Percentiles rank a stretch among this genome's conserved stretches.
phyloP scores from a whole-genome alignment of 1,139 yeast genomes.

The Magnusiomyces sp. region DNA sequence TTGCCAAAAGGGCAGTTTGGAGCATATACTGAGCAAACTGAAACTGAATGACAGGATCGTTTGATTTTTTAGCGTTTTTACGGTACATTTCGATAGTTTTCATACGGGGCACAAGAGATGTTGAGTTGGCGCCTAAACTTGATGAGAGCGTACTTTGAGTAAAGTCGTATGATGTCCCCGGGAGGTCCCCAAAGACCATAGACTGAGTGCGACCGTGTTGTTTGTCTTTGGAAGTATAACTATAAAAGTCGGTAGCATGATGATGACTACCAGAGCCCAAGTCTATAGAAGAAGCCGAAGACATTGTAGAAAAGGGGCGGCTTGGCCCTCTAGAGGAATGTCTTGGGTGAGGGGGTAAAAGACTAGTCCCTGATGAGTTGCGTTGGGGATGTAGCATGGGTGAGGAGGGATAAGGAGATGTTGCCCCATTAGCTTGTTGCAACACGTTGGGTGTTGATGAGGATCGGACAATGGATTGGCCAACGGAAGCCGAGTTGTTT shows the following conservation, averaged over 20 bases:
- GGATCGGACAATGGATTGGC: conserved; percentile 8
- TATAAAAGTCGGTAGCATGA: conserved; percentile 4
- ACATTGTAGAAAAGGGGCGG: conserved; percentile 8
- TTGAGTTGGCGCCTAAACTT: conserved; percentile 27
- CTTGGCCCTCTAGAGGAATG: conserved; percentile 2
- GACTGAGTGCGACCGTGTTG: conserved; percentile 15
- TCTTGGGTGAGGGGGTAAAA: background rate
- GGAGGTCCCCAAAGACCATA: conserved; percentile 20
- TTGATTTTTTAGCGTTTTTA: conserved; percentile 73
- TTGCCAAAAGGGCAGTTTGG: conserved; percentile 57
- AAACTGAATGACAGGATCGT: conserved; percentile 77
- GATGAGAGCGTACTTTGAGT: conserved; percentile 28
- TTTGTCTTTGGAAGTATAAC: background rate
- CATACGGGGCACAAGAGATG: conserved; percentile 58
- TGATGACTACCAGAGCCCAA: conserved; percentile 1
- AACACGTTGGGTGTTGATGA: conserved; percentile 10
- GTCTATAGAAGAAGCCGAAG: conserved; percentile 11
- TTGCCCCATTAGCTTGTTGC: background rate
- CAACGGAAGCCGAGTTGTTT: conserved; percentile 2
- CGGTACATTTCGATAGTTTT: conserved; percentile 83
- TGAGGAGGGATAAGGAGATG: background rate
- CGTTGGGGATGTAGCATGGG: conserved; percentile 10
- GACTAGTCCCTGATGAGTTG: conserved; percentile 5
- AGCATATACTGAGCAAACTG: conserved; percentile 89
- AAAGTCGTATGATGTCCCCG: conserved; percentile 26